Base-by-base conservation (phyloP, 306 rosid species). In the Ochetophila trinervis region DNA sequence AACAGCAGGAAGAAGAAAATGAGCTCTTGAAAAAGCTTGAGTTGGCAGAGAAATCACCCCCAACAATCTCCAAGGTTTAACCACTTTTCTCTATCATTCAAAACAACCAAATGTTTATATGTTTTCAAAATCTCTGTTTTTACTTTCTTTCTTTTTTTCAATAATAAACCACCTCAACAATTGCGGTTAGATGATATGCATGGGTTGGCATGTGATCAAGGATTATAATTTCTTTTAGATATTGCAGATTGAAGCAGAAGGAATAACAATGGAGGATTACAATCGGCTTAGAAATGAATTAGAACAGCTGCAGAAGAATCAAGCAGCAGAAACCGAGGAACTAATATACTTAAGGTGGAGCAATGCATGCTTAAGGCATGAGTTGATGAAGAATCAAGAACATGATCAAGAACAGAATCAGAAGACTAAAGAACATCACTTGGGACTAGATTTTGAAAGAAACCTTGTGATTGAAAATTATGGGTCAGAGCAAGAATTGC, bases 311-410 rank as follows among this genome's bases (percentile, higher is more conserved):
- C 79, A 80, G 78, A 82, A 76, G 71, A 84, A 82, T 27, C 70
- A 56, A 40, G 79, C 52, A 67, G 69, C 8, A 32, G 82, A 82
- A 62, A 65, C 60, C 9, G 70, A 57, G 64, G 89, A 85, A 48
- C 18, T 81, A 58, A 66, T 73, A 69, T 57, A 73, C 63, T 30
- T 85, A 72, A 53, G 86, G 47, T 80, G 83, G 87, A 77, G 51
- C 15, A 89, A 86, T 65, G 80, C 75, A 15, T 84, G 87, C 63
- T 67, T 76, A 66, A 84, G 73, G 60, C 76, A 81, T 20, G 75
- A 81, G 62, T 50, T 90, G 53, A 60, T 57, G 72, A 78, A 72
- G 74, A 64, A 73, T 23, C 60, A 71, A 2, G 85, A 78, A 32
- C 75, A 79, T 30, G 15, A 22, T 34, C 45, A 79, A 18, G 69